Conservation (phyloP, 139 green algal species). For the Chlamydomonas sp. region DNA sequence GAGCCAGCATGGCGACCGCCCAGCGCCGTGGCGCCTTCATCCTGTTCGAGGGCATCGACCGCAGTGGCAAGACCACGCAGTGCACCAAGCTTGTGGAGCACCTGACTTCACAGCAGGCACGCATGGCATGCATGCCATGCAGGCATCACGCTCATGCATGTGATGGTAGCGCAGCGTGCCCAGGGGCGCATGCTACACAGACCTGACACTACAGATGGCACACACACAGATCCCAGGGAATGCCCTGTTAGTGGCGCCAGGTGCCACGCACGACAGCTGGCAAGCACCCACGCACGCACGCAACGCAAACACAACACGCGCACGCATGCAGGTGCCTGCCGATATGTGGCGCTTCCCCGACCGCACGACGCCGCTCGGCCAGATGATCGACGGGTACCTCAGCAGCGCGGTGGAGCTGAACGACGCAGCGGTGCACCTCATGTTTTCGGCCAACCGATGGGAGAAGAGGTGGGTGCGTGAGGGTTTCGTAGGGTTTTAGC, state of each 20-base stretch:
- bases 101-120: conserved; percentile 47
- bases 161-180: background rate
- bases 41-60: conserved; percentile 89
- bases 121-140: too few species aligned
- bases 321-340: conserved; percentile 1
- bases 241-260: too few species aligned
- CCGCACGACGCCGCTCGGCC: conserved; percentile 70
- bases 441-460: conserved; percentile 91
- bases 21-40: conserved; percentile 77
- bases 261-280: too few species aligned
- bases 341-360: conserved; percentile 91
- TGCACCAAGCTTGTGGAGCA: conserved; percentile 58
- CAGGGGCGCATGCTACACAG: background rate
- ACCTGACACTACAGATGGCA: too few species aligned
- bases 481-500: too few species aligned
- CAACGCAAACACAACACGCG: too few species aligned
- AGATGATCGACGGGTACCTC: conserved; percentile 86
- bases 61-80: conserved; percentile 95
- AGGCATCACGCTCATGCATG: background rate
- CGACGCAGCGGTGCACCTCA: conserved; percentile 73
- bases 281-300: too few species aligned
- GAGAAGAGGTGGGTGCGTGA: conserved; percentile 80
- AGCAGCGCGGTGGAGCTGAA: conserved; percentile 53
- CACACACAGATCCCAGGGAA: too few species aligned
- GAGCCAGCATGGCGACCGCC: background rate